phyloP scores from a whole-genome alignment of 331 rosid genomes.

The Malus hybrid region DNA sequence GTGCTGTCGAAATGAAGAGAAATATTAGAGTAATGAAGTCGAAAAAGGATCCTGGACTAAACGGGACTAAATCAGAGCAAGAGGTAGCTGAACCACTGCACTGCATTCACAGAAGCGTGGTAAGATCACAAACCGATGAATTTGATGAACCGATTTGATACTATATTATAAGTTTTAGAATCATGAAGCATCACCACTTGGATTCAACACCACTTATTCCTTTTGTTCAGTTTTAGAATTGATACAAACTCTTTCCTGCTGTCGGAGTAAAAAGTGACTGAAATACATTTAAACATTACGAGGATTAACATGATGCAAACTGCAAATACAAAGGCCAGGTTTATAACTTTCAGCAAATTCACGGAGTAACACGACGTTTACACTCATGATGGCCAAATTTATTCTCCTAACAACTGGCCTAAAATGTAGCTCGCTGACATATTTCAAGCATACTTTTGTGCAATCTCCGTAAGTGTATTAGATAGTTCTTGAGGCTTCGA shows the following conservation, averaged over 20 bases:
- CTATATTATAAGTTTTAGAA: slow-evolving; percentile 1
- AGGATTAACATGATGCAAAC: not conserved
- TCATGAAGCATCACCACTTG: not conserved
- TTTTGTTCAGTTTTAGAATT: not conserved
- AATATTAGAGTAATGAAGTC: slow-evolving; percentile 38
- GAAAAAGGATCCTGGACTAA: slow-evolving; percentile 62
- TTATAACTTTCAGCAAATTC: not conserved
- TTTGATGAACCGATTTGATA: slow-evolving; percentile 12
- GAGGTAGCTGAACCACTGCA: slow-evolving; percentile 45
- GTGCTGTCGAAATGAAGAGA: slow-evolving; percentile 54
- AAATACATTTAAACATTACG: not conserved
- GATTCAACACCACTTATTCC: not conserved
- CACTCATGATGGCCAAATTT: not conserved
- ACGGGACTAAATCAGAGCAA: slow-evolving; percentile 67
- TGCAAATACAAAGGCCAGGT: not conserved
- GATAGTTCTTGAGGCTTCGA: slow-evolving; percentile 43
- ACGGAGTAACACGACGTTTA: not conserved
- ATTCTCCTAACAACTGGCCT: not conserved
- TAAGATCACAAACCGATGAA: slow-evolving; percentile 29
- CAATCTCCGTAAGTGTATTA: slow-evolving; percentile 27
- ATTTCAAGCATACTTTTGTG: slow-evolving; percentile 21
- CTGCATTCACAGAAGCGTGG: slow-evolving; percentile 53
- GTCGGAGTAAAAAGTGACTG: not conserved
- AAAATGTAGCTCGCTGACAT: not conserved
- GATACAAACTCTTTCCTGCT: not conserved